These are phyloP conservation scores for Takakia lepidozioides DNA, from an alignment of 225 moss, liverwort and hornwort genomes.

Conservation along the genomic window DNA sequence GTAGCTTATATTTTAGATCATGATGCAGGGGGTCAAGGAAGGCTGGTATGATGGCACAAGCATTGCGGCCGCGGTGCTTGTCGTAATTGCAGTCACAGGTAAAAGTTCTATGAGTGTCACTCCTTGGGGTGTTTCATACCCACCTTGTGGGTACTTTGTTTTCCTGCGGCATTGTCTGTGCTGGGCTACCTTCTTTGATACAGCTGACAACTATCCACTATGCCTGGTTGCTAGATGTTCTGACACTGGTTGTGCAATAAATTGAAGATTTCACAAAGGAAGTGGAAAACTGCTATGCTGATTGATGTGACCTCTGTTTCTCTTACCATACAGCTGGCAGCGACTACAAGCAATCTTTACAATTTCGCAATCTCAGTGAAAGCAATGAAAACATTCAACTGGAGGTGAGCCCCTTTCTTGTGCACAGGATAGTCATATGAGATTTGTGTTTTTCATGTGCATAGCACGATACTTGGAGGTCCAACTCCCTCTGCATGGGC, in stretches of 20 bases:
- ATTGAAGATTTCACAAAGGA: background rate
- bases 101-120: background rate
- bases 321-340: slow-evolving; percentile 26
- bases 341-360: slow-evolving; percentile 88
- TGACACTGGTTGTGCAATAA: background rate
- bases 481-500: no score
- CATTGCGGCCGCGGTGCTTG: slow-evolving; percentile 60
- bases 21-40: slow-evolving; percentile 49
- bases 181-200: no score
- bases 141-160: background rate
- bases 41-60: slow-evolving; percentile 94
- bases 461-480: no score
- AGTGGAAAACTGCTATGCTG: no score
- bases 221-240: no score
- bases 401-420: no score
- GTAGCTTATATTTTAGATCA: no score
- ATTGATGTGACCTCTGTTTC: no score
- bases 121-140: background rate
- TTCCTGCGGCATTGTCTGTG: no score
- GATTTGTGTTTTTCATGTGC: no score
- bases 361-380: slow-evolving; percentile 74
- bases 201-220: no score
- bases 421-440: no score
- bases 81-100: slow-evolving; percentile 85
- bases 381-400: slow-evolving; percentile 78